These are phyloP conservation scores for Vanrija sp. DNA, from an alignment of 1,284 basidiomycete species.

Conservation along the genomic window DNA sequence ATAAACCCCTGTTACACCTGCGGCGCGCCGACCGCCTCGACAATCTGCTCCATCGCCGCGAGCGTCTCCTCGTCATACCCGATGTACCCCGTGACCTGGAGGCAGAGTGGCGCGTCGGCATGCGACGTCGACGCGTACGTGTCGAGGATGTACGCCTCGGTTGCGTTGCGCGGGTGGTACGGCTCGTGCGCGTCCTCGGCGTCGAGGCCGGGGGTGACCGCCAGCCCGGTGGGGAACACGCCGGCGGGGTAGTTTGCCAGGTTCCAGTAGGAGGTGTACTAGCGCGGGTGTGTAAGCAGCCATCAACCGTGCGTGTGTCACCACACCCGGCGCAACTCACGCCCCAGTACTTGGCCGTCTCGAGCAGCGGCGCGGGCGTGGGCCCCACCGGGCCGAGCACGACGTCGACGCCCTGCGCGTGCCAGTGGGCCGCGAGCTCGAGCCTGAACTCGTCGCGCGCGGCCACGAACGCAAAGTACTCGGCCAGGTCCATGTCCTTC, in stretches of 20 bases:
- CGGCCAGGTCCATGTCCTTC: conserved; percentile 21
- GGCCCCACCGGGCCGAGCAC: conserved; percentile 39
- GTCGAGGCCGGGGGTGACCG: conserved; percentile 45
- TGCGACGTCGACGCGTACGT: conserved; percentile 1
- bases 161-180: conserved; percentile 54
- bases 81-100: background rate
- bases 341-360: conserved; percentile 38
- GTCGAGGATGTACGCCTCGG: conserved; percentile 26
- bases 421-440: conserved; percentile 28
- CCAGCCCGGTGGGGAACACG: conserved; percentile 60
- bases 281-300: background rate
- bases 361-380: conserved; percentile 34
- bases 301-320: too few relatives aligned
- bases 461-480: conserved; percentile 25
- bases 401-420: conserved; percentile 31
- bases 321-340: background rate
- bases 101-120: background rate
- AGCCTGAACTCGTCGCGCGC: conserved; percentile 33
- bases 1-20: too few relatives aligned
- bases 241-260: conserved; percentile 62
- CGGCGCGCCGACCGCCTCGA: too few relatives aligned
- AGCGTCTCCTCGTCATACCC: background rate
- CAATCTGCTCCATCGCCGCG: background rate
- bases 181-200: conserved; percentile 33
- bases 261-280: conserved; percentile 64